These are phyloP conservation scores for Wickerhamiella siamensis DNA, from an alignment of 805 yeast genomes.

Conservation along the genomic window DNA sequence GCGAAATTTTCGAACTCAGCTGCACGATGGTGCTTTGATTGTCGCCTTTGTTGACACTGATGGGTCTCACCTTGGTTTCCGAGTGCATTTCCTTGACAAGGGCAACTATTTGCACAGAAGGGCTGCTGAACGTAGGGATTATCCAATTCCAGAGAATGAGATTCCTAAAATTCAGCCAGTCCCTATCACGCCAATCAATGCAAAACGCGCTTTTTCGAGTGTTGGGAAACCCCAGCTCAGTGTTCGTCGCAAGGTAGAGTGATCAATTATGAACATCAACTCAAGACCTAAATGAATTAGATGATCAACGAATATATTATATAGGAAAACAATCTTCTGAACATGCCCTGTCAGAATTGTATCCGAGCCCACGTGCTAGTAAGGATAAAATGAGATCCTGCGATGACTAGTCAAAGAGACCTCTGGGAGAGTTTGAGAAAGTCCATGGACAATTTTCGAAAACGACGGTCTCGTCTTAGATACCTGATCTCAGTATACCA, in stretches of 20 bases:
- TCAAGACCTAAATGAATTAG: too few species aligned
- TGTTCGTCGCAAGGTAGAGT: not conserved
- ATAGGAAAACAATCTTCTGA: too few species aligned
- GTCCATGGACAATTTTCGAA: not conserved
- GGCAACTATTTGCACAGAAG: not conserved
- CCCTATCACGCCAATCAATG: not conserved
- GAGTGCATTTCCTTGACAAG: not conserved
- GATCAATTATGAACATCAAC: too few species aligned
- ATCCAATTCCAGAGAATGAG: not conserved
- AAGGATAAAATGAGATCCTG: too few species aligned
- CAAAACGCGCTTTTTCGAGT: not conserved
- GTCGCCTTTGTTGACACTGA: not conserved
- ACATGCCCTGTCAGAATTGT: too few species aligned
- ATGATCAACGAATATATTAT: too few species aligned
- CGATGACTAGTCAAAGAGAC: too few species aligned
- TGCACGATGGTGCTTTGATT: constrained; percentile 2
- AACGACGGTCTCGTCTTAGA: constrained; percentile 6
- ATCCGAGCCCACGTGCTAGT: too few species aligned
- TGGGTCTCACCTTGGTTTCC: not conserved
- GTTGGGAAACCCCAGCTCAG: not conserved
- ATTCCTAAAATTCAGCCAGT: not conserved
- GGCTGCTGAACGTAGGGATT: not conserved
- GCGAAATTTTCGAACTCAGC: not conserved
- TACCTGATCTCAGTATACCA: constrained; percentile 8
- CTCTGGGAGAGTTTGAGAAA: too few species aligned